Base-by-base conservation (phyloP, 768 basidiomycete species). In the Amanita pallidorosea region DNA sequence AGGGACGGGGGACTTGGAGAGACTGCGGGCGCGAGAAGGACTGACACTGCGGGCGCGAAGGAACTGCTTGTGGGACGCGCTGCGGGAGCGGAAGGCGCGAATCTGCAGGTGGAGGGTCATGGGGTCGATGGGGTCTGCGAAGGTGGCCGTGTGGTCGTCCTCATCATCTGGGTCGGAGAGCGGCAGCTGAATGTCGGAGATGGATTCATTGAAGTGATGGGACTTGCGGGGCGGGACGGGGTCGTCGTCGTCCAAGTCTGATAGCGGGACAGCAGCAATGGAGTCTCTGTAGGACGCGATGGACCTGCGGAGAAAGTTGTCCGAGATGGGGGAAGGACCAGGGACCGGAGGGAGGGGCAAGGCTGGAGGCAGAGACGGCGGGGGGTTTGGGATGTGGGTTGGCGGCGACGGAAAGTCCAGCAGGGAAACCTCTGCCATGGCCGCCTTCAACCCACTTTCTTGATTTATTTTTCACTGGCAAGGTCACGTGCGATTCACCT, bases 281-380 rank as follows among this genome's bases (percentile, higher is more conserved):
- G 50, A 20, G 31, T 55, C 51, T 35, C 53, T 33, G 23, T 51
- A 33, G 11, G 56, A 57, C 34, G 54, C 35, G 22, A 52, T 44
- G 27, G 64, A 61, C 13, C 70, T 67, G 22, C 66, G 65, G 23
- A 69, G 64, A 9, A 55, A 56, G 49, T 72, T 62, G 52, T 72
- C 68, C 2, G 79, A 70, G 22, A 80, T 69, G 17, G 77, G 70
- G 2, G 80, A 80, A 0, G 79, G 78, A 2, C 79, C 81, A 0
- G 85, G 85, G 1, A 85, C 56, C 3, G 85, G 81, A 0, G 85
- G 84, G 3, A 85, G 60, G 49, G 55, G 65, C 23, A 61, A 65
- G 44, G 63, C 64, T 44, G 67, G 64, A 2, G 63, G 71, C 2
- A 64, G 68, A 1, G 56, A 57, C 9, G 70, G 67, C 18, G 47